These are phyloP conservation scores for Sarocladium kiliense DNA, from an alignment of 2,329 filamentous ascomycete genomes.

Conservation along the genomic window DNA sequence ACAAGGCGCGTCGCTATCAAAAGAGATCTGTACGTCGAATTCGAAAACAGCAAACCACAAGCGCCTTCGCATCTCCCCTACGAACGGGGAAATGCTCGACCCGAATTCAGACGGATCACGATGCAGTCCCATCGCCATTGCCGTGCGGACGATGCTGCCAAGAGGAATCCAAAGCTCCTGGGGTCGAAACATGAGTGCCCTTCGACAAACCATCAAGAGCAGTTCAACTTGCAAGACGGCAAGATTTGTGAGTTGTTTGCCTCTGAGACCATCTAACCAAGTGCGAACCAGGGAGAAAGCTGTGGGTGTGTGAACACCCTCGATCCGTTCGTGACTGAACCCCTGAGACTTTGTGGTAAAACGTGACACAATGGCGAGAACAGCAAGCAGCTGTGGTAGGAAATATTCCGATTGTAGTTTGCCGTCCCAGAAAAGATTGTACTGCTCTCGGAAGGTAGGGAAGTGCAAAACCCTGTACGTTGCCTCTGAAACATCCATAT, in stretches of 20 bases:
- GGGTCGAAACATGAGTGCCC: constrained; percentile 45
- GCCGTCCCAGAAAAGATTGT: constrained; percentile 47
- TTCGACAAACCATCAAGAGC: constrained; percentile 46
- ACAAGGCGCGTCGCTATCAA: constrained; percentile 46
- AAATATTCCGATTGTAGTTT: constrained; percentile 42
- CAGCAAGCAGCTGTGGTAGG: constrained; percentile 46
- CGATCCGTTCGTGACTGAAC: constrained; percentile 43
- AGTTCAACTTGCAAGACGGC: constrained; percentile 49
- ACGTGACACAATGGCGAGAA: constrained; percentile 48
- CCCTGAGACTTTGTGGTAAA: constrained; percentile 47
- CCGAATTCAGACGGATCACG: constrained; percentile 51
- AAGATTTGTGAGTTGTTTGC: constrained; percentile 48
- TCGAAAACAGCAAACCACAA: constrained; percentile 54
- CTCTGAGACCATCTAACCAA: constrained; percentile 47
- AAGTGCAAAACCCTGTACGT: constrained; percentile 50
- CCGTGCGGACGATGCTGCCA: constrained; percentile 50
- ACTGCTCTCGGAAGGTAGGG: constrained; percentile 45
- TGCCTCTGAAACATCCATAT: constrained; percentile 45
- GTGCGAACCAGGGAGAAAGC: constrained; percentile 48
- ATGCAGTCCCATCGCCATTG: constrained; percentile 56
- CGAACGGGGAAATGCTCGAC: constrained; percentile 42
- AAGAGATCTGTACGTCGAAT: constrained; percentile 50
- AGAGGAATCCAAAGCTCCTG: constrained; percentile 50
- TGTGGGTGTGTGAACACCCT: constrained; percentile 52
- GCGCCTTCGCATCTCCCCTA: constrained; percentile 47